phyloP scores from a whole-genome alignment of 768 basidiomycete genomes.

The Dendrothele bispora region DNA sequence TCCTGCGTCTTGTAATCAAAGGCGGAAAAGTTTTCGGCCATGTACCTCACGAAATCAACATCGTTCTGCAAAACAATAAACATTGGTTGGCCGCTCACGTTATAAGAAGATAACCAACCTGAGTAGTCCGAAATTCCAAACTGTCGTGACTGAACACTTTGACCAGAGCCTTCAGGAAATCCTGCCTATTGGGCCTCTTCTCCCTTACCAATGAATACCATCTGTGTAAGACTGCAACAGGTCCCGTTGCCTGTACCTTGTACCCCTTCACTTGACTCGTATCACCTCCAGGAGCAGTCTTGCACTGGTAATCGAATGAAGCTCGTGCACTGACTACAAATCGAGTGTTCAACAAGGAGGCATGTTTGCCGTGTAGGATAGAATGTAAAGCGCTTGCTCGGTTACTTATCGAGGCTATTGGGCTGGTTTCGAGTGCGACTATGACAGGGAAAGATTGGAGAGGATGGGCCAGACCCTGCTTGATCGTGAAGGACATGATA shows the following conservation, averaged over 20 bases:
- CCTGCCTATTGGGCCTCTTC: constrained; percentile 81
- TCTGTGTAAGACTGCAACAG: constrained; percentile 75
- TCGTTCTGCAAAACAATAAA: constrained; percentile 57
- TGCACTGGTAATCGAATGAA: constrained; percentile 83
- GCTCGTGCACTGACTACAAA: constrained; percentile 78
- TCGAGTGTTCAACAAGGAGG: constrained; percentile 84
- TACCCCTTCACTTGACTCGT: constrained; percentile 45
- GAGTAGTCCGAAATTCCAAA: constrained; percentile 52
- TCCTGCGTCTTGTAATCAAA: constrained; percentile 97
- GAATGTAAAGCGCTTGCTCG: constrained; percentile 82
- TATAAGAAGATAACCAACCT: constrained; percentile 36
- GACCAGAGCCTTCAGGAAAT: constrained; percentile 82
- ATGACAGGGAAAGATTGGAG: constrained; percentile 85
- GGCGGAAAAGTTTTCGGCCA: constrained; percentile 90
- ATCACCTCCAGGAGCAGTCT: constrained; percentile 43
- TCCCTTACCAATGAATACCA: constrained; percentile 94
- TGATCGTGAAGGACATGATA: constrained; percentile 88
- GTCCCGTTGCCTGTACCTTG: constrained; percentile 39
- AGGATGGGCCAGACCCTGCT: constrained; percentile 94
- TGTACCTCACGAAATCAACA: constrained; percentile 84
- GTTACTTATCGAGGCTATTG: constrained; percentile 55
- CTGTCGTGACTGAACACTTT: constrained; percentile 84
- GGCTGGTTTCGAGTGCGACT: constrained; percentile 89
- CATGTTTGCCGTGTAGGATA: constrained; percentile 84
- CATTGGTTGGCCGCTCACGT: background rate